phyloP scores from a whole-genome alignment of 306 rosid species.

The Senna siamea region DNA sequence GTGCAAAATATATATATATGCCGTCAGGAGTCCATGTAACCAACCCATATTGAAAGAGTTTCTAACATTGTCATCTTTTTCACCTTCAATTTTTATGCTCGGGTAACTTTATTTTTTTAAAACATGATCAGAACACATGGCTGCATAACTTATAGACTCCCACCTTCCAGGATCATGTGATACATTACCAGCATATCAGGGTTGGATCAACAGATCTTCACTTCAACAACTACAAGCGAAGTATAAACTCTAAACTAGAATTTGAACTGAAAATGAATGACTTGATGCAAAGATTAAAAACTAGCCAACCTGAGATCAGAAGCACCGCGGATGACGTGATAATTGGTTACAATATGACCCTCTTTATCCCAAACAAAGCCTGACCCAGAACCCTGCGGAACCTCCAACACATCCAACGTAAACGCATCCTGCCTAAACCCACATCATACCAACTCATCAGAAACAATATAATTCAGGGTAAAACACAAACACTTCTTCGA shows the following conservation, averaged over 20 bases:
- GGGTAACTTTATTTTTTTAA: not conserved
- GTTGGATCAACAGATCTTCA: not conserved
- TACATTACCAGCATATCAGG: constrained; percentile 18
- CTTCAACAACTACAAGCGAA: not conserved
- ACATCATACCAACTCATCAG: constrained; percentile 27
- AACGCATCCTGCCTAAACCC: constrained; percentile 91
- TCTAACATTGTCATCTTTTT: constrained; percentile 17
- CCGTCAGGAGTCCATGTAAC: not conserved
- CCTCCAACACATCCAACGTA: constrained; percentile 93
- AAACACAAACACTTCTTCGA: not conserved
- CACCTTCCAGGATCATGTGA: constrained; percentile 9
- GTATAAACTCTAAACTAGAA: constrained; percentile 2
- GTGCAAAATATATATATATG: not conserved
- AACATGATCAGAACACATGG: not conserved
- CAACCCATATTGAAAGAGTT: constrained; percentile 7
- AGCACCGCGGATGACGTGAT: constrained; percentile 97
- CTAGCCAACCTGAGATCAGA: constrained; percentile 87
- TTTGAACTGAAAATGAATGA: constrained; percentile 4
- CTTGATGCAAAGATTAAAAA: constrained; percentile 7
- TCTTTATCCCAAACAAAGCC: constrained; percentile 94
- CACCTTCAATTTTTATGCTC: constrained; percentile 2
- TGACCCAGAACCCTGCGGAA: constrained; percentile 96
- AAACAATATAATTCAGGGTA: constrained; percentile 13
- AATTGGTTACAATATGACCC: constrained; percentile 91
- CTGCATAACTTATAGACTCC: constrained; percentile 12